These are phyloP conservation scores for Colletotrichum musae DNA, from an alignment of 2,329 filamentous ascomycete genomes.

Conservation along the genomic window DNA sequence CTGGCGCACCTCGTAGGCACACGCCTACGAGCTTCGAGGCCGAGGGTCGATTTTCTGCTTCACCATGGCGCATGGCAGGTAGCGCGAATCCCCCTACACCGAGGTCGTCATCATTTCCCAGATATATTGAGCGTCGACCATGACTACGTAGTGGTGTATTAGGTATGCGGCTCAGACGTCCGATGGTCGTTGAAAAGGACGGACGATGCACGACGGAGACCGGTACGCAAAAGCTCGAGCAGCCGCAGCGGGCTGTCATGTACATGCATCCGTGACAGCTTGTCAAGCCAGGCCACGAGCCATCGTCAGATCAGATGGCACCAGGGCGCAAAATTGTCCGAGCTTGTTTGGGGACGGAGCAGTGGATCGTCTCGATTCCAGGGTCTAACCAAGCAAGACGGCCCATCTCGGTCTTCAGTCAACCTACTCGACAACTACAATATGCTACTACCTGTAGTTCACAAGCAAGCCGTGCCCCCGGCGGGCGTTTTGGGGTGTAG, in stretches of 20 bases:
- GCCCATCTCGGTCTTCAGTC: too few species aligned
- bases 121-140: neutral
- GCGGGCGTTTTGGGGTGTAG: conserved; percentile 6
- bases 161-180: too few species aligned
- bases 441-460: too few species aligned
- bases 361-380: conserved; percentile 14
- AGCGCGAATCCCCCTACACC: neutral
- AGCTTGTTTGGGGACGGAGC: conserved; percentile 28
- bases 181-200: neutral
- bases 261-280: conserved; percentile 37
- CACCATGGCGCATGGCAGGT: neutral
- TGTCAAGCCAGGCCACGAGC: conserved; percentile 37
- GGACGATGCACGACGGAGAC: neutral
- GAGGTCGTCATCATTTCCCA: conserved; percentile 6
- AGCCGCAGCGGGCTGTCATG: conserved; percentile 22
- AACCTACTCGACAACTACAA: too few species aligned
- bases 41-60: neutral
- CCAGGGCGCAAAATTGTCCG: conserved; percentile 31
- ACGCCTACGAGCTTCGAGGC: neutral
- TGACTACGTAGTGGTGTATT: neutral
- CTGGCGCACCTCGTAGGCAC: neutral
- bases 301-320: conserved; percentile 38
- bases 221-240: conserved; percentile 13
- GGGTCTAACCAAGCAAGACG: neutral
- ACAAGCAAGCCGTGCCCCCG: neutral